These are phyloP conservation scores for Leavenworthia alabamica DNA, from an alignment of 345 rosid genomes.

Conservation along the genomic window DNA sequence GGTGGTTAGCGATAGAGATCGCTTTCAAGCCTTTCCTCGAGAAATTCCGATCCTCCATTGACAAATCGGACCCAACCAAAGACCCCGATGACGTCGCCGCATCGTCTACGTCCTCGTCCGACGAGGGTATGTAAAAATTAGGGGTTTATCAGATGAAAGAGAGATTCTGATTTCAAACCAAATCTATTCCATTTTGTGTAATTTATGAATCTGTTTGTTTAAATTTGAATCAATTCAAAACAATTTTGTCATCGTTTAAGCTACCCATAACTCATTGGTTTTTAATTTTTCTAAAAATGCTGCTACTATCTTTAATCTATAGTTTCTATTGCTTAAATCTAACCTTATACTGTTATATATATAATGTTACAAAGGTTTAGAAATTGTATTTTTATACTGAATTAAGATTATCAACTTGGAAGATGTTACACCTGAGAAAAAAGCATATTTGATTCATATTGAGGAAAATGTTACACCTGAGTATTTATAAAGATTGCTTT, in stretches of 20 bases:
- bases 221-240: not conserved
- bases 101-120: not conserved
- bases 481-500: too few species aligned
- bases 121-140: not conserved
- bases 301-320: too few species aligned
- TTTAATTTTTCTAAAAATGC: too few species aligned
- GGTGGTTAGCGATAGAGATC: conserved; percentile 82
- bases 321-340: too few species aligned
- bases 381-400: too few species aligned
- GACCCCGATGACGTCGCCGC: conserved; percentile 54
- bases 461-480: too few species aligned
- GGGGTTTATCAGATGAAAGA: not conserved
- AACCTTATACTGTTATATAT: too few species aligned
- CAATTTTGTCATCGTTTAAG: not conserved
- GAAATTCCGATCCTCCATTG: conserved; percentile 59
- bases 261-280: not conserved
- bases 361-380: too few species aligned
- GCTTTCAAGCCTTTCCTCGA: conserved; percentile 79
- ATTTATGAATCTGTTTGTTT: not conserved
- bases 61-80: conserved; percentile 55
- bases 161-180: not conserved
- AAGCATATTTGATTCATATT: too few species aligned
- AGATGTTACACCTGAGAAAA: too few species aligned
- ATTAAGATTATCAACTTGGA: too few species aligned
- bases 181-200: not conserved